phyloP scores from a whole-genome alignment of 805 yeast species.

The Tetrapisispora pingtungensis region DNA sequence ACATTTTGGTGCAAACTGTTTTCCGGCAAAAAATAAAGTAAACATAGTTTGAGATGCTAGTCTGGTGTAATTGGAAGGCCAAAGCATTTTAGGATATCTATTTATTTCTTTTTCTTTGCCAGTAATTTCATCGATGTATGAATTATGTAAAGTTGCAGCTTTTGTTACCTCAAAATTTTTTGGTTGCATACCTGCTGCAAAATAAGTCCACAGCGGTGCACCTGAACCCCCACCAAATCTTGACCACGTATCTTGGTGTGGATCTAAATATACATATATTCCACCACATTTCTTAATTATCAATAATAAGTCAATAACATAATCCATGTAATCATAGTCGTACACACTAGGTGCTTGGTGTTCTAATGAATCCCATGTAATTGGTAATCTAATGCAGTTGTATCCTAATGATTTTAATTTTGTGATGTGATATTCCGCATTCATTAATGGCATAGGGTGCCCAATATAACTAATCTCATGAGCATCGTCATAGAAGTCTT shows the following conservation, averaged over 20 bases:
- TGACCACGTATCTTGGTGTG: constrained; percentile 94
- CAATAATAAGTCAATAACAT: constrained; percentile 51
- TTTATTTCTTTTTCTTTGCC: constrained; percentile 31
- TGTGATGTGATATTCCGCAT: constrained; percentile 57
- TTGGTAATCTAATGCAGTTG: constrained; percentile 63
- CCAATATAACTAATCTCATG: constrained; percentile 74
- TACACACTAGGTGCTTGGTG: constrained; percentile 78
- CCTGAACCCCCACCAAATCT: constrained; percentile 85
- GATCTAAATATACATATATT: constrained; percentile 69
- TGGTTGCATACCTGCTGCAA: constrained; percentile 83
- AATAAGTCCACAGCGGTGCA: constrained; percentile 87
- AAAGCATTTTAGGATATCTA: constrained; percentile 70
- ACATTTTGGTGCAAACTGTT: constrained; percentile 65
- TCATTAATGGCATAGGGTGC: constrained; percentile 67
- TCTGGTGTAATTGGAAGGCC: constrained; percentile 81
- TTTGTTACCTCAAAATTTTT: constrained; percentile 57
- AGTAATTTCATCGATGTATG: constrained; percentile 30
- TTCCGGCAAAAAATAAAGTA: constrained; percentile 76
- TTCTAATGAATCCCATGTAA: constrained; percentile 91
- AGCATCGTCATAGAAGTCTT: constrained; percentile 52
- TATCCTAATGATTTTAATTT: constrained; percentile 75
- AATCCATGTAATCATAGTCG: constrained; percentile 66
- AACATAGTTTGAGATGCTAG: constrained; percentile 75
- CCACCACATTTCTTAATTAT: constrained; percentile 57
- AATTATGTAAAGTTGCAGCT: constrained; percentile 71